Conservation (phyloP, 1,284 basidiomycete species). For the Cystobasidium pallidum region DNA sequence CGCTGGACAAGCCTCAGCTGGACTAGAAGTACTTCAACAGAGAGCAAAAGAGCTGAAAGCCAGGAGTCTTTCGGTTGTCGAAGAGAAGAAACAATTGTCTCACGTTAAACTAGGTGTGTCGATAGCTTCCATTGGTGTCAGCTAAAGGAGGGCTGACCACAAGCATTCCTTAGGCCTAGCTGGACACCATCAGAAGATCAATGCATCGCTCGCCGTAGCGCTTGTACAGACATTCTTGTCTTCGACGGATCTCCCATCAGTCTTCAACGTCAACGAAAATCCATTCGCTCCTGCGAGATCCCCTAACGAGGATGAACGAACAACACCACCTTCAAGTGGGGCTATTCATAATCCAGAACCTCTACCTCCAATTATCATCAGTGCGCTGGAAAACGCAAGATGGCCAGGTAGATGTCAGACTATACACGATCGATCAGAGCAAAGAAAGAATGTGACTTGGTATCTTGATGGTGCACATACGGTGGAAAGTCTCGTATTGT, state of each 20-base stretch:
- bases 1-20: conserved; percentile 68
- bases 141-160: conserved; percentile 57
- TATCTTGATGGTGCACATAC: conserved; percentile 97
- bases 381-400: conserved; percentile 69
- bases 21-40: conserved; percentile 67
- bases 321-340: conserved; percentile 2
- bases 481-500: conserved; percentile 81
- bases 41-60: conserved; percentile 72
- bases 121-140: conserved; percentile 70
- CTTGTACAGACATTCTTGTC: conserved; percentile 73
- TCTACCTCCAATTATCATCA: conserved; percentile 64
- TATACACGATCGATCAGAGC: conserved; percentile 63
- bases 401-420: conserved; percentile 99
- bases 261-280: conserved; percentile 51
- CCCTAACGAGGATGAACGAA: conserved; percentile 17
- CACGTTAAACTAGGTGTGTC: conserved; percentile 52
- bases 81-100: conserved; percentile 1
- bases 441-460: conserved; percentile 66
- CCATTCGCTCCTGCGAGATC: conserved; percentile 47
- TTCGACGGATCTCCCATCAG: conserved; percentile 53
- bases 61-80: conserved; percentile 37
- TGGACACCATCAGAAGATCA: conserved; percentile 85
- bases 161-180: conserved; percentile 66
- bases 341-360: conserved; percentile 46
- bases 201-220: conserved; percentile 83